Base-by-base conservation (phyloP, 768 basidiomycete species). In the Tubosaeta brunneosetosa region DNA sequence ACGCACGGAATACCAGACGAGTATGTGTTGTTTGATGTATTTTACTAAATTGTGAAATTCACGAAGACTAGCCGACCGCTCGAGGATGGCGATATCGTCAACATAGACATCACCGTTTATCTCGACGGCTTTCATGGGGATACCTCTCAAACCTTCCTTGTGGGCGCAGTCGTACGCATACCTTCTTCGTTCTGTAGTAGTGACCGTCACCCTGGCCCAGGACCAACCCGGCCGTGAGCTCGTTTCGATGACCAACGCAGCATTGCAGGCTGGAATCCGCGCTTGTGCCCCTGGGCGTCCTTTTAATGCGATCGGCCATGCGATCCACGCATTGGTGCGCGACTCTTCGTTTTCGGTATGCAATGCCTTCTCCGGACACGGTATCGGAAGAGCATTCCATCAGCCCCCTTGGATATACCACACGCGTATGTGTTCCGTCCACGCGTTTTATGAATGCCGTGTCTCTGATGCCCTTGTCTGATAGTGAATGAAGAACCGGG, bases 1-100 rank as follows among this genome's bases (percentile, higher is more conserved):
- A 80, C 78, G 10, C 92, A 97, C 64, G 94, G 93, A 1, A 93
- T 97, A 51, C 94, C 94, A 27, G 91, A 95, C 72, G 80, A 89
- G 91, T 93, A 57, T 58, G 81, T 67, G 41, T n/a, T 43, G 25
- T 46, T 44, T 29, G 9, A 9, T 49, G 8, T 42, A 16, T 37
- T 5, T 14, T 27, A n/a, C 7, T 16, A 17, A n/a, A 40, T 19
- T 25, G 25, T 22, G 31, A 22, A 33, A 22, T 56, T 51, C 45
- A 53, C n/a, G n/a, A 19, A n/a, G 51, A 52, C 42, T 25, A 94
- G 92, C 52, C 89, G 92, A 33, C 83, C 82, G 0, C 77, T 97
- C 3, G 79, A 87, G 64, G 75, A 89, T 43, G 88, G 86, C 1
- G 94, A 97, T 56, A 88, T 97, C 43, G 74, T 97, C 60, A 94